Evolutionary conservation across 768 basidiomycete species (phyloP), one percentile per base, ranked within the genome.

Genomic region (Serendipita sp.): DNA sequence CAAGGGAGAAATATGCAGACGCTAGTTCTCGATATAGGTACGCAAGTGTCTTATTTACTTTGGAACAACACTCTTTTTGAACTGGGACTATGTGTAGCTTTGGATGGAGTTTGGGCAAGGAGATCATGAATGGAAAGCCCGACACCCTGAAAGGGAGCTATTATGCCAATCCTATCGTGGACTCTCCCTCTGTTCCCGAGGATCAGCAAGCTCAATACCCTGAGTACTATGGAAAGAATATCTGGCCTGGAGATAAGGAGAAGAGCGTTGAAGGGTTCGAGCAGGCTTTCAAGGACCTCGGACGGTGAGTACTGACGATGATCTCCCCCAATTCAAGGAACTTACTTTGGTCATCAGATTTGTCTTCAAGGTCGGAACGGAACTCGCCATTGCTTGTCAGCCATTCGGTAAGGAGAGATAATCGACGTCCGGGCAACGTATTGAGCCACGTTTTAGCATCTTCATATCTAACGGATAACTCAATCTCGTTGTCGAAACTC

Each of bases 61-160:
- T n/a, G n/a, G n/a, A n/a, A n/a, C n/a, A n/a, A n/a, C n/a, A n/a
- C 64, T 61, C 4, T 42, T 17, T 7, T 11, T 41, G 56, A 61
- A 17, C 53, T 20, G 48, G 20, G 38, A 7, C 38, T 33, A 34
- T 45, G 14, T 67, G 61, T 65, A 88, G 86, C 70, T 97, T 93
- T 72, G 95, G 95, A n/a, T 98, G 95, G 95, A 90, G 87, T 45
- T 90, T 95, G 73, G 95, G 95, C 62, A 96, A 97, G 84, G 95
- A 97, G 78, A 82, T 94, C 50, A 96, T 97, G 93, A 97, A 97
- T 69, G 94, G 94, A 31, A 85, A 82, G 67, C 88, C 86, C 66
- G 92, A 97, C 71, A 76, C 79, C 2, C 75, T 94, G 68, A 98
- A 97, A 72, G 95, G 94, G 2, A 92, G 89, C 0, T 99, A 84